Base-by-base conservation (phyloP, 2,329 filamentous ascomycete genomes). In the Botryotinia convoluta region DNA sequence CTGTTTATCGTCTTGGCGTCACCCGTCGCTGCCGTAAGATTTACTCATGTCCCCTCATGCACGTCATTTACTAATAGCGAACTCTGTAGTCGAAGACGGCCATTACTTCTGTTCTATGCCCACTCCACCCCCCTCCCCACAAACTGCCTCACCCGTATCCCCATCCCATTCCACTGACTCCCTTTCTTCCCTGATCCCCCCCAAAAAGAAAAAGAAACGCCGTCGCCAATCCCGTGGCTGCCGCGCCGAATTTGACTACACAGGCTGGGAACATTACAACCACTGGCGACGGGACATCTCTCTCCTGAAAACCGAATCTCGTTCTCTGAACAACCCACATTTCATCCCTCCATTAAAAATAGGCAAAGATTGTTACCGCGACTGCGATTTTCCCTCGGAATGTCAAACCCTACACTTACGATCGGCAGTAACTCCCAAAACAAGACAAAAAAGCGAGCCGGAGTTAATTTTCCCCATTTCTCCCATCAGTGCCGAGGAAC, bases 11-110 rank as follows among this genome's bases (percentile, higher is more conserved):
- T 12, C 77, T 82, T 18, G 78, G 77, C 10, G 80, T 79, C 70
- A 82, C 81, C 7, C 79, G 81, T 3, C 80, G 81, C 12, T 82
- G 81, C 45, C 78, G 70, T 72, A 72, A 72, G 70, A 26, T 45
- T 2, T 59, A 9, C 45, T 20, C 45, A 32, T 16, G 26, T 16
- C 22, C 18, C 44, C n/a, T 48, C n/a, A 44, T 45, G 3, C 45
- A 69, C 4, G 10, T 10, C 26, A 39, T 16, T 26, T 20, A 71
- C 69, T 71, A 51, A 71, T 35, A 51, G 3, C 59, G 20, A 51
- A 18, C 18, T 14, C 29, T 37, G 4, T 44, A 72, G 70, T 82
- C 7, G 73, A 72, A 57, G 76, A 77, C n/a, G 76, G 76, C 9
- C 76, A 77, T 39, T 73, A 72, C 44, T 77, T 77, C 69, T 77